Conservation (phyloP, 176 grass and related monocot genomes). For the Zea luxurians region DNA sequence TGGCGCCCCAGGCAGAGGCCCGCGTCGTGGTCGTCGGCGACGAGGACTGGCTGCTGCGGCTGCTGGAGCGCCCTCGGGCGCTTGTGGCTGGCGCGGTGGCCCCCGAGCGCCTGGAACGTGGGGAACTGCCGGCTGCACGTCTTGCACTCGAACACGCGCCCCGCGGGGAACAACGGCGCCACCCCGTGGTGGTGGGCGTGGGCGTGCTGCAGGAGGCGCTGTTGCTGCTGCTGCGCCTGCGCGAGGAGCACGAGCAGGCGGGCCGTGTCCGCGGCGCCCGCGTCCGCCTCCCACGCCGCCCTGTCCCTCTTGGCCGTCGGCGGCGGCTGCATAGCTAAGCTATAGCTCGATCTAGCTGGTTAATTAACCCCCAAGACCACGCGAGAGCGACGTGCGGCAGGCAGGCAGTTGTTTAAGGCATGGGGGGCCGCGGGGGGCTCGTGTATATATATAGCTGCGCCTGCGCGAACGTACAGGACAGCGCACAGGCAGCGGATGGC, state of each 20-base stretch:
- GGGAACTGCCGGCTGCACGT: constrained; percentile 79
- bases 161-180: neutral
- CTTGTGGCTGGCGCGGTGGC: constrained; percentile 92
- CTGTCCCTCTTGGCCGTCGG: constrained; percentile 49
- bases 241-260: constrained; percentile 69
- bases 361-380: neutral
- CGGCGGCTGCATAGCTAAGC: too few relatives aligned
- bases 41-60: neutral
- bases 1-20: constrained; percentile 40
- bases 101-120: constrained; percentile 92
- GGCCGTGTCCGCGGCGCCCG: constrained; percentile 51
- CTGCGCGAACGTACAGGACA: too few relatives aligned
- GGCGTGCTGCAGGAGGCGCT: neutral
- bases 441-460: neutral
- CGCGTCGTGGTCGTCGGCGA: neutral
- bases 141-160: constrained; percentile 89
- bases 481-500: neutral
- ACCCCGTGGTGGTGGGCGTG: neutral
- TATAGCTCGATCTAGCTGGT: neutral
- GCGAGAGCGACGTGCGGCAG: neutral
- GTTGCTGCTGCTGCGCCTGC: constrained; percentile 11
- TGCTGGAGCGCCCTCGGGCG: constrained; percentile 31
- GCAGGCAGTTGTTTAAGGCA: neutral
- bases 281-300: constrained; percentile 39
- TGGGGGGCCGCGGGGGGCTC: neutral